A percentile compares a stretch with the other conserved stretches of the same genome.
These are phyloP conservation scores for Pythium pyrilobum DNA, from an alignment of 352 stramenopile species.

Conservation along the genomic window DNA sequence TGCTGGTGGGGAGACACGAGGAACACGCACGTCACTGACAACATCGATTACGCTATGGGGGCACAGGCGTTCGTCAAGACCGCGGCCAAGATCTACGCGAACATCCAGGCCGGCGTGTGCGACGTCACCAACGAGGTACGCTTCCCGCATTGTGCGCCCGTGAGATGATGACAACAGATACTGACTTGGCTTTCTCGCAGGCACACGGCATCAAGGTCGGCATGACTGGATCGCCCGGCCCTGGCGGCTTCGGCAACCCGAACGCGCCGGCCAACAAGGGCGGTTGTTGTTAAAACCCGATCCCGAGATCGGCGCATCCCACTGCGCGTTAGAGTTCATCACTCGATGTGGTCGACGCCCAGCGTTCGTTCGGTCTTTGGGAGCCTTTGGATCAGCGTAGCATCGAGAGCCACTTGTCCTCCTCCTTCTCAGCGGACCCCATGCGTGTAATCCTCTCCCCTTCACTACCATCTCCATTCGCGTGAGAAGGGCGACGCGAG, in stretches of 20 bases:
- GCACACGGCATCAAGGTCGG: conserved; percentile 87
- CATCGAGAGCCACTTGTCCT: too few species aligned
- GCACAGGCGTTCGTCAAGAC: conserved; percentile 93
- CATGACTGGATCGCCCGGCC: conserved; percentile 77
- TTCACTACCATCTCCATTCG: too few species aligned
- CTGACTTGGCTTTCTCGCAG: conserved; percentile 18
- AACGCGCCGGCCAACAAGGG: conserved; percentile 58
- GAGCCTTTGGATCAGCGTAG: too few species aligned
- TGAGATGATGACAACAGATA: neutral
- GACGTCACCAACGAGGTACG: conserved; percentile 92
- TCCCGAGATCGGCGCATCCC: neutral
- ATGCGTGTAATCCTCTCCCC: too few species aligned
- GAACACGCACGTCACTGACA: too few species aligned
- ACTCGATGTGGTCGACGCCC: conserved; percentile 3
- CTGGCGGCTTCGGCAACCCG: conserved; percentile 73
- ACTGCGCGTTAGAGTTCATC: conserved; percentile 2
- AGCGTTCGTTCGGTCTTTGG: neutral
- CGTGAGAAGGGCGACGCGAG: too few species aligned
- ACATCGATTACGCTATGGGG: conserved; percentile 4
- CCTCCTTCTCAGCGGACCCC: too few species aligned
- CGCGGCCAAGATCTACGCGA: conserved; percentile 94
- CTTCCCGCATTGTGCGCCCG: neutral
- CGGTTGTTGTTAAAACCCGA: conserved; percentile 65
- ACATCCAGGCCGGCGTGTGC: conserved; percentile 93
- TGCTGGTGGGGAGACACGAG: conserved; percentile 25